Conservation (phyloP, 306 rosid species). For the Vicia faba region DNA sequence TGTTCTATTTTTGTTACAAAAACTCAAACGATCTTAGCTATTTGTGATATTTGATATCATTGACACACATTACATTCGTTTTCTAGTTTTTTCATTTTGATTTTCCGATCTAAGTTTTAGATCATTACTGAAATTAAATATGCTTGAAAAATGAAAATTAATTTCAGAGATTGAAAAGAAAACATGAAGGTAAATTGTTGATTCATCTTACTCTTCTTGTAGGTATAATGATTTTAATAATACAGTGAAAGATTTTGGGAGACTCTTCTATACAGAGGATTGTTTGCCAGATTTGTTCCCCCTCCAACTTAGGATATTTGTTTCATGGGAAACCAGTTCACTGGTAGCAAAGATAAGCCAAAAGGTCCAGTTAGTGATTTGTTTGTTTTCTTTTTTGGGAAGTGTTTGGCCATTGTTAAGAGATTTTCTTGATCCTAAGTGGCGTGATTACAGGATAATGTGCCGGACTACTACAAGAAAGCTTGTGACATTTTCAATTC, state of each 20-base stretch:
- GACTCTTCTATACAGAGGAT: conserved; percentile 46
- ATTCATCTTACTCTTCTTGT: conserved; percentile 45
- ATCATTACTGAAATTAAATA: background rate
- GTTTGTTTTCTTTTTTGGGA: conserved; percentile 25
- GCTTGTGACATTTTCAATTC: conserved; percentile 70
- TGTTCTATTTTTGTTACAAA: background rate
- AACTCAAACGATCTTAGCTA: background rate
- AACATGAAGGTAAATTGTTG: background rate
- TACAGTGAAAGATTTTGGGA: conserved; percentile 50
- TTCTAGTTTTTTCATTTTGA: background rate
- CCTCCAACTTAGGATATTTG: conserved; percentile 70
- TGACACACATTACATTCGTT: background rate
- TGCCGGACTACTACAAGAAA: conserved; percentile 53
- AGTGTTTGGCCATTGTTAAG: conserved; percentile 18
- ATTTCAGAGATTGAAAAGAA: background rate
- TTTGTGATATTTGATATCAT: background rate
- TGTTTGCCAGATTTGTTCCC: conserved; percentile 58
- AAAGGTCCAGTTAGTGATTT: conserved; percentile 54
- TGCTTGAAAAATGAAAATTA: background rate
- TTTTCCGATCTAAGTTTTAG: background rate
- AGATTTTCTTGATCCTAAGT: conserved; percentile 25
- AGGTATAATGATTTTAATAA: conserved; percentile 62
- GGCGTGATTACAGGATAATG: conserved; percentile 70
- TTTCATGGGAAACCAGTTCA: conserved; percentile 68
- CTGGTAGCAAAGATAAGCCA: conserved; percentile 68